Percentiles rank a stretch among this genome's conserved stretches.
phyloP scores from a whole-genome alignment of 2,329 filamentous ascomycete genomes.

The Sclerotinia glacialis region DNA sequence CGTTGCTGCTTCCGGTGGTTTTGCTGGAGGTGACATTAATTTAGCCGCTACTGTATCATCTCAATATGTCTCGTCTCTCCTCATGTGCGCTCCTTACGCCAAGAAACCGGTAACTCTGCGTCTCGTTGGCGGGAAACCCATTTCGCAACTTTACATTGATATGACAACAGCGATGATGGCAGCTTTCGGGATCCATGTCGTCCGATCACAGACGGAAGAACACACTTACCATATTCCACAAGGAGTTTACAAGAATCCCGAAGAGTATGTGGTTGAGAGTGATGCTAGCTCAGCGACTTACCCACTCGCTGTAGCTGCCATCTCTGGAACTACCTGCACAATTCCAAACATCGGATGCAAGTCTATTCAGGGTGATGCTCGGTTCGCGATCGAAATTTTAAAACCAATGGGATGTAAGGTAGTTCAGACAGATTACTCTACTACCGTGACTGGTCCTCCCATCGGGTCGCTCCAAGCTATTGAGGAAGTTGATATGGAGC shows the following conservation, averaged over 20 bases:
- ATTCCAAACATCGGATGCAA: slow-evolving; percentile 92
- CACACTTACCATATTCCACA: slow-evolving; percentile 94
- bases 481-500: slow-evolving; percentile 90
- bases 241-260: slow-evolving; percentile 77
- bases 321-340: slow-evolving; percentile 92
- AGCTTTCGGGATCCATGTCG: slow-evolving; percentile 80
- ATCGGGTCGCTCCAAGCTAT: slow-evolving; percentile 71
- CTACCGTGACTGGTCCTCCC: slow-evolving; percentile 87
- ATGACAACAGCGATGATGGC: slow-evolving; percentile 99
- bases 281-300: slow-evolving; percentile 98
- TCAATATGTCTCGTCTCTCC: slow-evolving; percentile 95
- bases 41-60: slow-evolving; percentile 94
- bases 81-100: slow-evolving; percentile 96
- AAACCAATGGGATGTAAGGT: slow-evolving; percentile 92
- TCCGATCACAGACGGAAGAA: slow-evolving; percentile 70
- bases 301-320: slow-evolving; percentile 87
- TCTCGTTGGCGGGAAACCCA: slow-evolving; percentile 92
- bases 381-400: slow-evolving; percentile 87
- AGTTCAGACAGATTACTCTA: slow-evolving; percentile 78
- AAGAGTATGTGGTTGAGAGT: slow-evolving; percentile 88
- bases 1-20: slow-evolving; percentile 77
- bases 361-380: slow-evolving; percentile 91
- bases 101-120: slow-evolving; percentile 88
- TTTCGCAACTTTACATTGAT: slow-evolving; percentile 95
- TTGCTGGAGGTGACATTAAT: slow-evolving; percentile 83